Conservation (phyloP, 257 asterid species). For the Salvia splendens region DNA sequence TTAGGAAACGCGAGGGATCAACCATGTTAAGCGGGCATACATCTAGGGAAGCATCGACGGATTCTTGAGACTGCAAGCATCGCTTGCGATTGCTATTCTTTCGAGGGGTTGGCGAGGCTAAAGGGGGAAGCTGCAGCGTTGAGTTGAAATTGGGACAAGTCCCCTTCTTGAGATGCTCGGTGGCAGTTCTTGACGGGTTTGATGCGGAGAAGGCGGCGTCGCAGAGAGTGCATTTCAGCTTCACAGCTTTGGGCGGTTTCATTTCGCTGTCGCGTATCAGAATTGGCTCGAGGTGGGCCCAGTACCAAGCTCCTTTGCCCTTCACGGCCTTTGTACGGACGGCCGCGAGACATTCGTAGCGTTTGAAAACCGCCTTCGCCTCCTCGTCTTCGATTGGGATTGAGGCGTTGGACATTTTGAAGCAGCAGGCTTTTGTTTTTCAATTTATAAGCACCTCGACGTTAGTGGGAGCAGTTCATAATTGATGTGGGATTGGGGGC, state of each 20-base stretch:
- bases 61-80: conserved; percentile 40
- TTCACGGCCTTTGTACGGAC: conserved; percentile 80
- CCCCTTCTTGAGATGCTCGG: conserved; percentile 81
- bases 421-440: not conserved
- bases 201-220: conserved; percentile 77
- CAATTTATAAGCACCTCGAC: not conserved
- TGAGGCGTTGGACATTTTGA: conserved; percentile 48
- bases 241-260: conserved; percentile 70
- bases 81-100: conserved; percentile 54
- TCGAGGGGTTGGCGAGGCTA: conserved; percentile 69
- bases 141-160: conserved; percentile 71
- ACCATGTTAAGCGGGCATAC: conserved; percentile 46
- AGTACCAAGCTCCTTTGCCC: conserved; percentile 99
- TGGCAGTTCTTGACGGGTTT: conserved; percentile 82
- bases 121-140: conserved; percentile 55
- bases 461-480: conserved; percentile 10
- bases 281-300: conserved; percentile 92
- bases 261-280: conserved; percentile 59
- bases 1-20: conserved; percentile 37
- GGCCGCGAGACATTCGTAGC: conserved; percentile 66
- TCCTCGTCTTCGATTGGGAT: conserved; percentile 53
- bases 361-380: conserved; percentile 57
- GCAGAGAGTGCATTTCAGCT: conserved; percentile 75
- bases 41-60: conserved; percentile 43
- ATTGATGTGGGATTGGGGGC: conserved; percentile 26